Evolutionary conservation across 2,329 filamentous ascomycete species (phyloP).

Genomic region (Venturia asperata): DNA sequence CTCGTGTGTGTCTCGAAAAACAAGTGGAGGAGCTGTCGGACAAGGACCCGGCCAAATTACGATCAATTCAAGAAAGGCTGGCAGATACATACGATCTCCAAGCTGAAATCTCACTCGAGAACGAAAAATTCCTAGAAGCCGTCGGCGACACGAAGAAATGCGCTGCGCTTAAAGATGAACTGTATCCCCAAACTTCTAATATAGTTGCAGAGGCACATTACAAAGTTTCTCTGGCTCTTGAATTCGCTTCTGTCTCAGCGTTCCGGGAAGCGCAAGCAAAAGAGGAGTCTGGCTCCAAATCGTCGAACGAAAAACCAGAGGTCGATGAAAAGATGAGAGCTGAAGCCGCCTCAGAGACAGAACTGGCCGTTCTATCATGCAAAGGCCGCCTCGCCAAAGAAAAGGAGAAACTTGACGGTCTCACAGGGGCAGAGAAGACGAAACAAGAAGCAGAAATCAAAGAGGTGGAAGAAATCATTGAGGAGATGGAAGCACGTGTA

Average conservation of each 20-base stretch:
- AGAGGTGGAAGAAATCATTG: slow-evolving; percentile 70
- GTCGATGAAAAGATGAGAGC: slow-evolving; percentile 64
- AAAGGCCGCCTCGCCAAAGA: slow-evolving; percentile 63
- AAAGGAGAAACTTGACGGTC: slow-evolving; percentile 53
- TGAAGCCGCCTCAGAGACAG: slow-evolving; percentile 64
- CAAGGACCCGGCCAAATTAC: slow-evolving; percentile 30
- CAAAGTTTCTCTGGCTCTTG: slow-evolving; percentile 89
- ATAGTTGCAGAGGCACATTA: slow-evolving; percentile 91
- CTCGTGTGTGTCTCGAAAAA: slow-evolving; percentile 51
- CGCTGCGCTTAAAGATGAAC: slow-evolving; percentile 67
- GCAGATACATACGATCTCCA: slow-evolving; percentile 92
- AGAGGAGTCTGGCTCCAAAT: slow-evolving; percentile 38
- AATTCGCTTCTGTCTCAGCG: slow-evolving; percentile 77
- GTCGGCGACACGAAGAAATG: slow-evolving; percentile 74
- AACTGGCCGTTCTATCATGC: slow-evolving; percentile 66
- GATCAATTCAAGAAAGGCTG: slow-evolving; percentile 71
- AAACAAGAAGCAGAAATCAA: slow-evolving; percentile 54
- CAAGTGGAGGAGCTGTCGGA: slow-evolving; percentile 49
- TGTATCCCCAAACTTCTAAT: slow-evolving; percentile 74
- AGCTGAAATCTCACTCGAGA: slow-evolving; percentile 94
- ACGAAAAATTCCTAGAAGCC: slow-evolving; percentile 85
- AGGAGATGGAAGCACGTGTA: slow-evolving; percentile 70
- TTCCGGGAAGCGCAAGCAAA: slow-evolving; percentile 47
- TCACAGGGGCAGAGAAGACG: slow-evolving; percentile 53
- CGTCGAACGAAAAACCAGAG: slow-evolving; percentile 30